A percentile compares a stretch with the other conserved stretches of the same genome.
Conservation (phyloP, 257 asterid genomes). For the Catharanthus roseus region DNA sequence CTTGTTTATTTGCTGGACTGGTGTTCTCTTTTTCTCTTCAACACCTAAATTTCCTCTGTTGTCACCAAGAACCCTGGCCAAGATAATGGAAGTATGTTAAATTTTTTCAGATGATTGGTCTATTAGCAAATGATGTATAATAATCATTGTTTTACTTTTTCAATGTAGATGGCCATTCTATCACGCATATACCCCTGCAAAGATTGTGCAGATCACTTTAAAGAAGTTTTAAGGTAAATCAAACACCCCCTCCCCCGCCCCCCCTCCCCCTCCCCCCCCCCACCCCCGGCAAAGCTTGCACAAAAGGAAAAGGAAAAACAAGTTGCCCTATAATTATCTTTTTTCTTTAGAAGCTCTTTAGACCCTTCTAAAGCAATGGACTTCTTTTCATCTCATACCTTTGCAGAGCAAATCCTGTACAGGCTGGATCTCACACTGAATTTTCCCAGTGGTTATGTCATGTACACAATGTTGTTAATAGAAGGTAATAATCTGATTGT, state of each 20-base stretch:
- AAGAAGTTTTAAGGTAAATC: conserved; percentile 72
- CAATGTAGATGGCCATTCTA: conserved; percentile 71
- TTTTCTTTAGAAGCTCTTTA: not conserved
- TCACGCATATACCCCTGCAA: conserved; percentile 90
- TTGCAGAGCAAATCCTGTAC: conserved; percentile 71
- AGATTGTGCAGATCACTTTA: conserved; percentile 97
- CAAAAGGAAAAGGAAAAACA: not conserved
- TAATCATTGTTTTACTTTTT: conserved; percentile 19
- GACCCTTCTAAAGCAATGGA: not conserved
- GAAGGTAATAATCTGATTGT: conserved; percentile 49
- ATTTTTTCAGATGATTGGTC: not conserved
- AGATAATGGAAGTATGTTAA: not conserved
- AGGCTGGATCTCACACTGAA: conserved; percentile 77
- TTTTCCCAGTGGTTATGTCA: conserved; percentile 86
- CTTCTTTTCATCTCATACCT: not conserved
- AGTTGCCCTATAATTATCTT: not conserved
- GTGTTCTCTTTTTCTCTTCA: not conserved
- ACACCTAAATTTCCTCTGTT: not conserved
- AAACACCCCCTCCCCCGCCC: not conserved
- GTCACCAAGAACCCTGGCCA: not conserved
- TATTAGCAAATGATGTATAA: not conserved
- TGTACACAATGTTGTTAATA: conserved; percentile 78
- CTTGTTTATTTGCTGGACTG: not conserved
- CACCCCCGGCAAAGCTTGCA: too few species aligned
- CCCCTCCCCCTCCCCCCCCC: too few species aligned